A percentile compares a stretch with the other conserved stretches of the same genome.
These are phyloP conservation scores for Fonsecaea nubica DNA, from an alignment of 2,329 filamentous ascomycete genomes.

Conservation along the genomic window DNA sequence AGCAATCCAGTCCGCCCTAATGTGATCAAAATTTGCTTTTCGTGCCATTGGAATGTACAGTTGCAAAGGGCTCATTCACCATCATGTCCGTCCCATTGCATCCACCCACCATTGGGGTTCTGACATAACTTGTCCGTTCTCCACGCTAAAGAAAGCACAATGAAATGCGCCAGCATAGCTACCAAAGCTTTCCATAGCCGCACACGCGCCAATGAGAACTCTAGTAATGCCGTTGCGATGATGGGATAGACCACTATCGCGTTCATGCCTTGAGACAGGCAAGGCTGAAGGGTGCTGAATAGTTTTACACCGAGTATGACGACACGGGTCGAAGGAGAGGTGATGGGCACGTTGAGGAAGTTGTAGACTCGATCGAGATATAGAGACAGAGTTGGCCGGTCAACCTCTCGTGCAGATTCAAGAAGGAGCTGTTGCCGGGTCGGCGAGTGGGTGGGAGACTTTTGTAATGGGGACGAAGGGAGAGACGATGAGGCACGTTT, in stretches of 20 bases:
- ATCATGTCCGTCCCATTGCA: slow-evolving; percentile 5
- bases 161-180: slow-evolving; percentile 29
- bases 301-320: slow-evolving; percentile 36
- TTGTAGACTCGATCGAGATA: slow-evolving; percentile 1
- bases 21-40: background rate
- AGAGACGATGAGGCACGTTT: slow-evolving; percentile 20
- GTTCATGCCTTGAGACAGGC: slow-evolving; percentile 35
- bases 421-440: slow-evolving; percentile 35
- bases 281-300: slow-evolving; percentile 37
- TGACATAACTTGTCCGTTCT: slow-evolving; percentile 30
- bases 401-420: slow-evolving; percentile 24
- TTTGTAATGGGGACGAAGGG: slow-evolving; percentile 19
- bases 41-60: background rate
- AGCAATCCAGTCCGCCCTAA: background rate
- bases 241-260: slow-evolving; percentile 36
- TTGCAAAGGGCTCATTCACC: slow-evolving; percentile 5
- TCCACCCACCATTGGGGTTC: slow-evolving; percentile 6
- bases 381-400: background rate
- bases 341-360: slow-evolving; percentile 20
- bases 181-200: slow-evolving; percentile 34
- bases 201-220: slow-evolving; percentile 33
- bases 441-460: slow-evolving; percentile 25
- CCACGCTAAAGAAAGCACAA: slow-evolving; percentile 29
- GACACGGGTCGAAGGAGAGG: slow-evolving; percentile 25
- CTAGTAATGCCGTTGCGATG: slow-evolving; percentile 33